A percentile compares a stretch with the other conserved stretches of the same genome.
Conservation (phyloP, 192 early-diverging fungal species). For the Umbelopsis ramanniana region DNA sequence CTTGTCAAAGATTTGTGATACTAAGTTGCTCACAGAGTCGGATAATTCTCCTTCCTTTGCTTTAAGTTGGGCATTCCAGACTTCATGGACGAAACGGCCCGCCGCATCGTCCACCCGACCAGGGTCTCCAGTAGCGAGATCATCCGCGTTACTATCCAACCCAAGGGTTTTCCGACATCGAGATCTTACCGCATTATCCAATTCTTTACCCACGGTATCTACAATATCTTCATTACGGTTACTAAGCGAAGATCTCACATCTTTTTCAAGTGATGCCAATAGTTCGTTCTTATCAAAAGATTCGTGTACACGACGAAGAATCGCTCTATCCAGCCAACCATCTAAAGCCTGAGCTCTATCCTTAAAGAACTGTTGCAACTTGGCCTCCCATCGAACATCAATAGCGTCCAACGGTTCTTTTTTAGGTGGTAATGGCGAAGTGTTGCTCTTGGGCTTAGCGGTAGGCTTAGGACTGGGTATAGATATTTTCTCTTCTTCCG, state of each 20-base stretch:
- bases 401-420: neutral
- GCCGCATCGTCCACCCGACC: constrained; percentile 13
- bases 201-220: neutral
- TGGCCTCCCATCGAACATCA: constrained; percentile 8
- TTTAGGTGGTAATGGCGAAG: neutral
- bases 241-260: neutral
- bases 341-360: constrained; percentile 12
- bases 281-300: neutral
- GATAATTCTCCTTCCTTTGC: neutral
- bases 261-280: neutral
- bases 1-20: neutral
- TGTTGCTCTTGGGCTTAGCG: neutral
- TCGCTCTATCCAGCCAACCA: constrained; percentile 13
- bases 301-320: constrained; percentile 3
- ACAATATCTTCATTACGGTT: neutral
- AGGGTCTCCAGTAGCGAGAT: neutral
- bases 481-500: neutral
- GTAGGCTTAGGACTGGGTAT: constrained; percentile 13
- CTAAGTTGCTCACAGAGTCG: neutral
- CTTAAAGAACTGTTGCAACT: constrained; percentile 12
- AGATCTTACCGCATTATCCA: neutral
- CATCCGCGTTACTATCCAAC: neutral
- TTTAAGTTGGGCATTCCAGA: constrained; percentile 10
- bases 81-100: constrained; percentile 7
- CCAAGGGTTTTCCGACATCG: constrained; percentile 11